These are phyloP conservation scores for Cyclocybe cylindracea DNA, from an alignment of 768 basidiomycete species.

Conservation along the genomic window DNA sequence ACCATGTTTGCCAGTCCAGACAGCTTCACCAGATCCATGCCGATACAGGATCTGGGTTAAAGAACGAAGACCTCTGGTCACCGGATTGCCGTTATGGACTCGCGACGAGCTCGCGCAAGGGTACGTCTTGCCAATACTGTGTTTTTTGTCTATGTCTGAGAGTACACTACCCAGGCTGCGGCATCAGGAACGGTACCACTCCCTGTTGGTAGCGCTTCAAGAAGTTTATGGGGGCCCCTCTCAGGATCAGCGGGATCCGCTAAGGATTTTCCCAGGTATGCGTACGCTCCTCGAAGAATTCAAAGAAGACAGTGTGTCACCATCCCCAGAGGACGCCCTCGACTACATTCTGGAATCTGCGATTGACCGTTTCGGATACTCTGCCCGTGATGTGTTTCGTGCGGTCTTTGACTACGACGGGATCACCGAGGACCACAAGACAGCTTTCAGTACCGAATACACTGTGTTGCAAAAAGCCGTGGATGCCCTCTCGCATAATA, in stretches of 20 bases:
- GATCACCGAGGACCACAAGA: not conserved
- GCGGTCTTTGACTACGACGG: slow-evolving; percentile 1
- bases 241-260: not conserved
- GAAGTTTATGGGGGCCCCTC: not conserved
- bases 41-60: slow-evolving; percentile 2
- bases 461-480: not conserved
- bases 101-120: slow-evolving; percentile 7
- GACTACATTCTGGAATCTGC: slow-evolving; percentile 3
- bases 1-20: slow-evolving; percentile 3
- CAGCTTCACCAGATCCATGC: slow-evolving; percentile 3
- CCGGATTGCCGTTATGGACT: slow-evolving; percentile 9
- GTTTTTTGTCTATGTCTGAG: not conserved
- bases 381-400: slow-evolving; percentile 2
- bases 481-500: not conserved
- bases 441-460: not conserved
- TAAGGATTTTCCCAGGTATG: not conserved
- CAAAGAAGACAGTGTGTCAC: not conserved
- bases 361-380: slow-evolving; percentile 9
- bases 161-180: not conserved
- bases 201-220: not conserved
- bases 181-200: not conserved
- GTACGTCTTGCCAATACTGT: slow-evolving; percentile 5
- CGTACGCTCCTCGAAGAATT: slow-evolving; percentile 2
- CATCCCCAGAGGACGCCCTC: slow-evolving; percentile 2
- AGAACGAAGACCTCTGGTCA: not conserved